Percentiles rank a stretch among this genome's conserved stretches.
Evolutionary conservation across 805 yeast genomes (phyloP).

Genomic region (Zygosaccharomyces pseudorouxii): DNA sequence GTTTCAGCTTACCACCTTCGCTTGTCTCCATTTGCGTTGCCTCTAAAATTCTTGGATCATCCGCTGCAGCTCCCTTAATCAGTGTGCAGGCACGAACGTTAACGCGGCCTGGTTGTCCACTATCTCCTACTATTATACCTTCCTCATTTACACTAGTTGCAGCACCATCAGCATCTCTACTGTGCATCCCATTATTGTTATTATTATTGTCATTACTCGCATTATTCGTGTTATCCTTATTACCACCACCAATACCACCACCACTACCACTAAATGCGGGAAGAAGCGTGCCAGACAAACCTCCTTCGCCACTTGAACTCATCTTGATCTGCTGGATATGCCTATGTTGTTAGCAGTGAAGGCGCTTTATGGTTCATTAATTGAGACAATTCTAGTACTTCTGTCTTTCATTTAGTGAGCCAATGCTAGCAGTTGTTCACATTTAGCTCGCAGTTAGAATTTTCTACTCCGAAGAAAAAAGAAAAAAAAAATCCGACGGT

Average conservation of each 20-base stretch:
- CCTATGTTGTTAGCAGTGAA: not conserved
- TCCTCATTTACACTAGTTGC: not conserved
- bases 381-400: not conserved
- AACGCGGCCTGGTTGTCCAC: not conserved
- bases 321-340: not conserved
- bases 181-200: not conserved
- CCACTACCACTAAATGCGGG: slow-evolving; percentile 5
- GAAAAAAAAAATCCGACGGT: not conserved
- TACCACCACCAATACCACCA: not conserved
- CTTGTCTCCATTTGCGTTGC: slow-evolving; percentile 24
- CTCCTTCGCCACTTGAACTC: slow-evolving; percentile 8
- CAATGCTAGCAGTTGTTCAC: not conserved
- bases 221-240: not conserved
- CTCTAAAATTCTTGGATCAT: slow-evolving; percentile 22
- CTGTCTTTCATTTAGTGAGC: not conserved
- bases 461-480: slow-evolving; percentile 2
- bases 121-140: not conserved
- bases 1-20: slow-evolving; percentile 27
- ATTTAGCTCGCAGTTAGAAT: not conserved
- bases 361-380: not conserved
- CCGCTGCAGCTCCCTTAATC: slow-evolving; percentile 23
- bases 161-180: not conserved
- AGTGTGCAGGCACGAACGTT: slow-evolving; percentile 9
- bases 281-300: slow-evolving; percentile 1
- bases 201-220: not conserved